Conservation (phyloP, 768 basidiomycete genomes). For the Boletus sp. region DNA sequence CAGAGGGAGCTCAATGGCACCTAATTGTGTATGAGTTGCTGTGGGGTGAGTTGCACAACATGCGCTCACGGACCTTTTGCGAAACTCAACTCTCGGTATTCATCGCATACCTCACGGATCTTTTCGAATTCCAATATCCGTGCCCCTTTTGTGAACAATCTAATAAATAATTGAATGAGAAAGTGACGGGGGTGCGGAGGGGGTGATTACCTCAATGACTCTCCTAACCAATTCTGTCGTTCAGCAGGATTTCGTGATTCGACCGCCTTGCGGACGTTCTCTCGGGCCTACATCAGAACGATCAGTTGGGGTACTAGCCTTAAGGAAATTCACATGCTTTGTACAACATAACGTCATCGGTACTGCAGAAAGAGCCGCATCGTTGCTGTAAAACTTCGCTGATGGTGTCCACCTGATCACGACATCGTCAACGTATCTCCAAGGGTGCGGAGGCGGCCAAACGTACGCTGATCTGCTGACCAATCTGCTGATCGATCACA, state of each 20-base stretch:
- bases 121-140: constrained; percentile 81
- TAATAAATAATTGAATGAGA: constrained; percentile 30
- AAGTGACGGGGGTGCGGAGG: not conserved
- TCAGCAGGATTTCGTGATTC: constrained; percentile 75
- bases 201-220: constrained; percentile 72
- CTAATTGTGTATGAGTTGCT: constrained; percentile 36
- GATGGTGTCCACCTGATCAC: constrained; percentile 85
- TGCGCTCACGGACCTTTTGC: constrained; percentile 60
- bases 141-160: constrained; percentile 87
- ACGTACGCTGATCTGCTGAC: constrained; percentile 89
- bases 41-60: not conserved
- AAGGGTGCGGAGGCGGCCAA: not conserved
- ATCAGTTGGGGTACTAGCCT: constrained; percentile 4
- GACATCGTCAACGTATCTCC: constrained; percentile 6
- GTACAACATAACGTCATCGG: constrained; percentile 97
- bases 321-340: constrained; percentile 53
- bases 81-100: constrained; percentile 83
- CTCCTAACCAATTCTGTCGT: constrained; percentile 74
- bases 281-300: constrained; percentile 65
- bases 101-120: constrained; percentile 81
- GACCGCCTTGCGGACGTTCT: constrained; percentile 87
- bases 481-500: constrained; percentile 97
- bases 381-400: constrained; percentile 92
- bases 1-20: constrained; percentile 83
- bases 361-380: constrained; percentile 97